Evolutionary conservation across 2,329 filamentous ascomycete species (phyloP).

Genomic region (Pseudogymnoascus sp.): DNA sequence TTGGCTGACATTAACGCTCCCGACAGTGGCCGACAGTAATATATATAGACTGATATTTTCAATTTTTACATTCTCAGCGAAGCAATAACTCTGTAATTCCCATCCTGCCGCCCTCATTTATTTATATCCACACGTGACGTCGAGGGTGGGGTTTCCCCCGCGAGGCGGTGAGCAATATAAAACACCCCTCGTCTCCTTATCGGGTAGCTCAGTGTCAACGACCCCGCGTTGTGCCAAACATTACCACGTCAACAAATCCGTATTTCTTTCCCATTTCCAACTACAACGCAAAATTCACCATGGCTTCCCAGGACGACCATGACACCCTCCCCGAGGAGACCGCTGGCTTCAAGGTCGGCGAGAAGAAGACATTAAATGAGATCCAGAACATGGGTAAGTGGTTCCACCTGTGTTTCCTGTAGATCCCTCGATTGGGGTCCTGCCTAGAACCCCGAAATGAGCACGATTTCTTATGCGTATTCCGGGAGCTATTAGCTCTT

Average conservation of each 20-base stretch:
- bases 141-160: background rate
- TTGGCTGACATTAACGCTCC: background rate
- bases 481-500: background rate
- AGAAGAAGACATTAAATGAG: conserved; percentile 96
- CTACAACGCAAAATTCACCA: conserved; percentile 31
- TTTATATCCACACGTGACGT: conserved; percentile 6
- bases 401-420: conserved; percentile 11
- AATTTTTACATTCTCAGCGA: background rate
- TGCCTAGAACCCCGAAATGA: background rate
- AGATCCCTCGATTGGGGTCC: conserved; percentile 8
- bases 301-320: conserved; percentile 63
- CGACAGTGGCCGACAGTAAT: background rate
- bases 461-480: background rate
- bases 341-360: conserved; percentile 94
- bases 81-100: background rate
- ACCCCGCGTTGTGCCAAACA: conserved; percentile 5
- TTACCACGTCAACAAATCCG: conserved; percentile 10
- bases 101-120: background rate
- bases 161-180: conserved; percentile 10
- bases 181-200: conserved; percentile 10
- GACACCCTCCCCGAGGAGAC: conserved; percentile 83
- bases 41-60: background rate
- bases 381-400: conserved; percentile 85
- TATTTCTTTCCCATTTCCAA: conserved; percentile 11
- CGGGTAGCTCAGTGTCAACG: background rate